Evolutionary conservation across 306 rosid genomes (phyloP).

Genomic region (Vigna radiata): DNA sequence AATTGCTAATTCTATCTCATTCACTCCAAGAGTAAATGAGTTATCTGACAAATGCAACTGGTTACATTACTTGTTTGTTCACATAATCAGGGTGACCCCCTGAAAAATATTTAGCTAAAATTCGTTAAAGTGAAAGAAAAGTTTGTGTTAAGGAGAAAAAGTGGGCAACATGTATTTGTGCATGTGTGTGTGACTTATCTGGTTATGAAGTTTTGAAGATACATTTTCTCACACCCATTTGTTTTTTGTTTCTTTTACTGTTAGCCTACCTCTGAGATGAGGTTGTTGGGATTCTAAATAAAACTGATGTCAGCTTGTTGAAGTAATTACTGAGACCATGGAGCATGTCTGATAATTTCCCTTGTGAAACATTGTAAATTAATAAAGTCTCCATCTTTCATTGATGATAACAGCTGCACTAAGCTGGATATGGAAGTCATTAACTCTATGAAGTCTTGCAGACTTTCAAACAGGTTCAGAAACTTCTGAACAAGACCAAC

Average conservation of each 20-base stretch:
- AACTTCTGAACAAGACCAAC: constrained; percentile 71
- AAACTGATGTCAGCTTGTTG: constrained; percentile 3
- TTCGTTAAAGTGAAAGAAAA: not conserved
- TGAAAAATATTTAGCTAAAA: not conserved
- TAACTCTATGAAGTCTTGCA: constrained; percentile 46
- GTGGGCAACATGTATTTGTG: not conserved
- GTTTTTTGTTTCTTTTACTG: not conserved
- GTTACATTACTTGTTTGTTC: not conserved
- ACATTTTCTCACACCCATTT: not conserved
- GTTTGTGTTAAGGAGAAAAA: not conserved
- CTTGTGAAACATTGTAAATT: not conserved
- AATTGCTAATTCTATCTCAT: not conserved
- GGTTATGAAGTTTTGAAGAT: not conserved
- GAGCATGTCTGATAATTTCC: not conserved
- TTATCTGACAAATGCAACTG: not conserved
- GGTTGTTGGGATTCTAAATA: not conserved
- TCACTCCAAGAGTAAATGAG: constrained; percentile 1
- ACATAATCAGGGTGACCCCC: constrained; percentile 1
- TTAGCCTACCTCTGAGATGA: not conserved
- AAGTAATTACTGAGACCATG: not conserved
- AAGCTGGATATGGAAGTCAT: not conserved
- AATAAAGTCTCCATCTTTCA: constrained; percentile 5
- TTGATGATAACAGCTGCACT: not conserved
- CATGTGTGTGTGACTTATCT: not conserved
- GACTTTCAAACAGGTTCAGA: constrained; percentile 83